A percentile compares a stretch with the other conserved stretches of the same genome.
Conservation (phyloP, 106 monocot genomes). For the Dendrobium nobile region DNA sequence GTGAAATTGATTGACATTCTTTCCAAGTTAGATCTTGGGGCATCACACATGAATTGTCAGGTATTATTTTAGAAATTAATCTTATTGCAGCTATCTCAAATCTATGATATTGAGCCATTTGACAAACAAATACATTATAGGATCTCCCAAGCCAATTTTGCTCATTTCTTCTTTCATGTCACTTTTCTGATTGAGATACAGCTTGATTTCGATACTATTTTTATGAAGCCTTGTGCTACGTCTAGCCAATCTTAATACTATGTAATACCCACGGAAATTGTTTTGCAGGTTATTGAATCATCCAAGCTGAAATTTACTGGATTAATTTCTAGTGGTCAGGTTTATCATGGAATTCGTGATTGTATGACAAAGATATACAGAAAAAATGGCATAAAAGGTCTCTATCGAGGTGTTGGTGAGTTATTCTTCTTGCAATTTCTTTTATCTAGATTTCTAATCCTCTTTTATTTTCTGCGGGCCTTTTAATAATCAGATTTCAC, state of each 20-base stretch:
- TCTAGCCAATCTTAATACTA: not conserved
- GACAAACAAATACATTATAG: too few relatives aligned
- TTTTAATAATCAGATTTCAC: too few relatives aligned
- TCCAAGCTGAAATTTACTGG: slow-evolving; percentile 20
- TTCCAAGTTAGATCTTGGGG: too few relatives aligned
- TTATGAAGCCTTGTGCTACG: not conserved
- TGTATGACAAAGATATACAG: slow-evolving; percentile 67
- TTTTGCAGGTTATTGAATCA: slow-evolving; percentile 59
- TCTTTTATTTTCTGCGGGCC: not conserved
- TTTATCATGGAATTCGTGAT: slow-evolving; percentile 82
- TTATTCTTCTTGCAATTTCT: not conserved
- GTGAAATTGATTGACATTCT: too few relatives aligned
- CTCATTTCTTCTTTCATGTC: too few relatives aligned
- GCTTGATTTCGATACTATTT: not conserved
- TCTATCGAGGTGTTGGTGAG: slow-evolving; percentile 85
- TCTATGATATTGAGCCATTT: not conserved
- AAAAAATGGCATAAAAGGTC: slow-evolving; percentile 73
- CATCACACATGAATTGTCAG: too few relatives aligned
- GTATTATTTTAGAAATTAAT: too few relatives aligned
- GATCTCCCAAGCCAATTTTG: too few relatives aligned
- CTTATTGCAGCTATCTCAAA: too few relatives aligned
- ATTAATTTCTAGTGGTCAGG: slow-evolving; percentile 25
- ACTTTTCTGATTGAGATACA: not conserved
- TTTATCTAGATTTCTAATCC: not conserved
- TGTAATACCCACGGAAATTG: not conserved